Percentiles rank a stretch among this genome's conserved stretches.
Conservation (phyloP, 495 filamentous ascomycete species). For the Talaromyces proteolyticus region DNA sequence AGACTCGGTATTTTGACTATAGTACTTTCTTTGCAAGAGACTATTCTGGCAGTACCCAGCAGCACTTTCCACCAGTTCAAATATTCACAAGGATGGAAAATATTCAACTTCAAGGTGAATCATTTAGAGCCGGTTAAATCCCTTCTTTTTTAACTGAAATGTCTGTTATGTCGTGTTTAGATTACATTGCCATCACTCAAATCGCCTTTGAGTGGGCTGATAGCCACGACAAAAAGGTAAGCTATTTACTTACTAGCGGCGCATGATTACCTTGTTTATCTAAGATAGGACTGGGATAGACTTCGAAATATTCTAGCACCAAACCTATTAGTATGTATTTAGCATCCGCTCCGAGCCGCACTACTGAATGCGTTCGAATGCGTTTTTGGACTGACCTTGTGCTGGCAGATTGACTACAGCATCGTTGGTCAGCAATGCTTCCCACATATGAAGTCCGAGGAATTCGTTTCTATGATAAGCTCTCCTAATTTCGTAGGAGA, state of each 20-base stretch:
- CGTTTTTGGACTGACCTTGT: constrained; percentile 4
- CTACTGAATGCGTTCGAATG: too few species aligned
- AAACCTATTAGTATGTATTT: constrained; percentile 42
- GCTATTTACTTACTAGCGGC: background rate
- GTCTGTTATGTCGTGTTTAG: too few species aligned
- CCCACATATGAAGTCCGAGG: constrained; percentile 15
- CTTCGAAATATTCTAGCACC: constrained; percentile 62
- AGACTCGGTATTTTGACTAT: too few species aligned
- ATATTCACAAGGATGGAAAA: too few species aligned
- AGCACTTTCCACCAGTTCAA: too few species aligned
- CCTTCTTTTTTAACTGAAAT: too few species aligned
- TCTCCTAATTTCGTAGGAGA: constrained; percentile 19
- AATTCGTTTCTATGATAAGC: constrained; percentile 22
- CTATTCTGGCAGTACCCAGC: too few species aligned
- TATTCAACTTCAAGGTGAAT: too few species aligned
- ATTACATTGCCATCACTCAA: background rate
- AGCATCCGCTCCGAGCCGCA: background rate
- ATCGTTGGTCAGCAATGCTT: constrained; percentile 17
- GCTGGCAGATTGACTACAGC: constrained; percentile 24
- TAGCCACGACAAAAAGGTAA: constrained; percentile 66
- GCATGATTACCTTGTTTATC: background rate
- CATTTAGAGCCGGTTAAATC: too few species aligned
- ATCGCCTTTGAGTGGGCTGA: constrained; percentile 67
- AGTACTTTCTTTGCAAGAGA: too few species aligned
- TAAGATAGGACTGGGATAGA: constrained; percentile 64